Percentiles rank a stretch among this genome's conserved stretches.
Evolutionary conservation across 495 filamentous ascomycete species (phyloP).

Genomic region (Choiromyces venosus): DNA sequence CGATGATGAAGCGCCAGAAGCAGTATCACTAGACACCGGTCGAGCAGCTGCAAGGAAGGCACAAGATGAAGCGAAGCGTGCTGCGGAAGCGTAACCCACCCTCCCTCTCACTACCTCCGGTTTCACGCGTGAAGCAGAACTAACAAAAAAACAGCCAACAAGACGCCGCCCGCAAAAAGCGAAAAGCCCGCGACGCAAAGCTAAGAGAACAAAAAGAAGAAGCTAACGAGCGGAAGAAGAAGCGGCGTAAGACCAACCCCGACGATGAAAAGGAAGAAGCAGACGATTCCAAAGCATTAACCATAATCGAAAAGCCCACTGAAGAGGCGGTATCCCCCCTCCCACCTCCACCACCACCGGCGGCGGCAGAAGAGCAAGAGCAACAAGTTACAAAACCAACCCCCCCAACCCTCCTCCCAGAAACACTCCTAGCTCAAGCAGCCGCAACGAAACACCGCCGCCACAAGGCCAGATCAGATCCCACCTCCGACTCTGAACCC

Average conservation of each 20-base stretch:
- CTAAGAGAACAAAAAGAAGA: conserved; percentile 36
- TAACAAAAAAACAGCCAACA: conserved; percentile 30
- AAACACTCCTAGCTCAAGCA: conserved; percentile 23
- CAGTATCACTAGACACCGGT: conserved; percentile 28
- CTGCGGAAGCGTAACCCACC: conserved; percentile 33
- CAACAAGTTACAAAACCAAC: conserved; percentile 6
- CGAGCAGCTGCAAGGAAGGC: conserved; percentile 22
- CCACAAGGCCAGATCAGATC: conserved; percentile 2
- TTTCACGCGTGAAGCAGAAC: background rate
- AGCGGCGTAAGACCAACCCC: conserved; percentile 13
- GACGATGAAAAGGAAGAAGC: conserved; percentile 11
- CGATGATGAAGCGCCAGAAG: conserved; percentile 40
- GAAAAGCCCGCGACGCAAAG: conserved; percentile 29
- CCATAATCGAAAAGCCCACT: conserved; percentile 15
- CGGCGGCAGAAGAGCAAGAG: too few species aligned
- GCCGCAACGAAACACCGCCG: conserved; percentile 6
- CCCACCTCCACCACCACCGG: background rate
- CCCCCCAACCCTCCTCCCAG: conserved; percentile 22
- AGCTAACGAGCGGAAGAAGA: conserved; percentile 21
- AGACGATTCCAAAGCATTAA: conserved; percentile 17
- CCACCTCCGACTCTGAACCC: background rate
- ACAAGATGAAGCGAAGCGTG: conserved; percentile 29
- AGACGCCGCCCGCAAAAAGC: conserved; percentile 29
- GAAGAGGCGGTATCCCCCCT: conserved; percentile 1
- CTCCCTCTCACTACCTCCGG: too few species aligned